A percentile compares a stretch with the other conserved stretches of the same genome.
These are phyloP conservation scores for Vanrija sp. DNA, from an alignment of 1,284 basidiomycete species.

Conservation along the genomic window DNA sequence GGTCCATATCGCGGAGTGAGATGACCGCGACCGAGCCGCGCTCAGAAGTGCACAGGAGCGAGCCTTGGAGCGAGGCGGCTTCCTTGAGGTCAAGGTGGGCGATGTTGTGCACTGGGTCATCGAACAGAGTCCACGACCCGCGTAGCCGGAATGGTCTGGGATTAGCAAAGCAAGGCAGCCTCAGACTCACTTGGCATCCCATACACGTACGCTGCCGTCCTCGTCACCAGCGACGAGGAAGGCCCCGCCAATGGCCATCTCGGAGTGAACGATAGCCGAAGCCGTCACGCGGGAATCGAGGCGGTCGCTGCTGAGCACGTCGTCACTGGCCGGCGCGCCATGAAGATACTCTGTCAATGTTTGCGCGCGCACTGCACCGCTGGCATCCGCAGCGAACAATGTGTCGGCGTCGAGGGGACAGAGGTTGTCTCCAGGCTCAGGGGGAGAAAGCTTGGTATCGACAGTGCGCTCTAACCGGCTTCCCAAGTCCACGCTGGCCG, in stretches of 20 bases:
- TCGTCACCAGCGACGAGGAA: slow-evolving; percentile 43
- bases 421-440: slow-evolving; percentile 2
- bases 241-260: slow-evolving; percentile 1
- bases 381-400: slow-evolving; percentile 9
- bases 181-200: slow-evolving; percentile 31
- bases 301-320: slow-evolving; percentile 18
- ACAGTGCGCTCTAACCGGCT: background rate
- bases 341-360: slow-evolving; percentile 15
- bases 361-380: slow-evolving; percentile 9
- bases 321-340: background rate
- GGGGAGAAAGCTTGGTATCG: background rate
- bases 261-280: slow-evolving; percentile 14
- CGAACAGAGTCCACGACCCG: slow-evolving; percentile 41
- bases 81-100: slow-evolving; percentile 23
- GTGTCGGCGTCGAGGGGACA: slow-evolving; percentile 12
- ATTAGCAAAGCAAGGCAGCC: background rate
- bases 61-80: slow-evolving; percentile 62
- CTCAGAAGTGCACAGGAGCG: slow-evolving; percentile 65
- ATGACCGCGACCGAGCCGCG: slow-evolving; percentile 81
- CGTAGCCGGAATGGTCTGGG: slow-evolving; percentile 25
- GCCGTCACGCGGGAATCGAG: slow-evolving; percentile 33
- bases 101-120: slow-evolving; percentile 49
- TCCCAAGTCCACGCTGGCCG: slow-evolving; percentile 9
- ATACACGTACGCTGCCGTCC: slow-evolving; percentile 42
- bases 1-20: slow-evolving; percentile 67